Percentiles rank a stretch among this genome's conserved stretches.
phyloP scores from a whole-genome alignment of 148 eudicot genomes.

The Bassia scoparia region DNA sequence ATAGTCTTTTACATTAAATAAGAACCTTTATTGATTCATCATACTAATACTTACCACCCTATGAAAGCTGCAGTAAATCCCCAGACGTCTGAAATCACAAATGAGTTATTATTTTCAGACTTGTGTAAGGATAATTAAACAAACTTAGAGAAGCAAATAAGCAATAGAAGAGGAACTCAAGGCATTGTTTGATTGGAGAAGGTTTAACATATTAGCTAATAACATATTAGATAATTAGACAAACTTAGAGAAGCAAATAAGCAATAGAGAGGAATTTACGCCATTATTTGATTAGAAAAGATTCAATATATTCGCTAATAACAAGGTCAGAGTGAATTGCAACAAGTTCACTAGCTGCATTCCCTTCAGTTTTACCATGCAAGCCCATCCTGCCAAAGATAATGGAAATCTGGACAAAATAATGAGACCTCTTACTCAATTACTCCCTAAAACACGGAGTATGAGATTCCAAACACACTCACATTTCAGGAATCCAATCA shows the following conservation, averaged over 20 bases:
- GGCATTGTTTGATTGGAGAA: neutral
- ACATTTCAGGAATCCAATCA: neutral
- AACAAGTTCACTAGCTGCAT: neutral
- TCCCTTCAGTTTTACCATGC: too few relatives aligned
- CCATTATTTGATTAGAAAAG: neutral
- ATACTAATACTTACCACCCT: conserved; percentile 47
- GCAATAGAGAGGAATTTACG: neutral
- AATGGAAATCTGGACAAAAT: too few relatives aligned
- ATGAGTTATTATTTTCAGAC: conserved; percentile 5
- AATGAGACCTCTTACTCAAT: too few relatives aligned
- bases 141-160: neutral
- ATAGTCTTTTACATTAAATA: too few relatives aligned
- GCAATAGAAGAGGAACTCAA: neutral
- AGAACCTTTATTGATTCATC: neutral
- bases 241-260: neutral
- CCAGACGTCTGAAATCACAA: conserved; percentile 58
- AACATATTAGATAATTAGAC: neutral
- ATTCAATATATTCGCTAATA: neutral
- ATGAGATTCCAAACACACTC: neutral
- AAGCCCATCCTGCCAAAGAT: too few relatives aligned
- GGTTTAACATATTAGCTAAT: neutral
- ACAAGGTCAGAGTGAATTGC: neutral
- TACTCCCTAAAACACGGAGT: too few relatives aligned
- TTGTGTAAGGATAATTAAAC: neutral
- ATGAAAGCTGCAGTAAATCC: conserved; percentile 74